Base-by-base conservation (phyloP, 2,329 filamentous ascomycete genomes). In the Ophidiomyces ophidiicola region DNA sequence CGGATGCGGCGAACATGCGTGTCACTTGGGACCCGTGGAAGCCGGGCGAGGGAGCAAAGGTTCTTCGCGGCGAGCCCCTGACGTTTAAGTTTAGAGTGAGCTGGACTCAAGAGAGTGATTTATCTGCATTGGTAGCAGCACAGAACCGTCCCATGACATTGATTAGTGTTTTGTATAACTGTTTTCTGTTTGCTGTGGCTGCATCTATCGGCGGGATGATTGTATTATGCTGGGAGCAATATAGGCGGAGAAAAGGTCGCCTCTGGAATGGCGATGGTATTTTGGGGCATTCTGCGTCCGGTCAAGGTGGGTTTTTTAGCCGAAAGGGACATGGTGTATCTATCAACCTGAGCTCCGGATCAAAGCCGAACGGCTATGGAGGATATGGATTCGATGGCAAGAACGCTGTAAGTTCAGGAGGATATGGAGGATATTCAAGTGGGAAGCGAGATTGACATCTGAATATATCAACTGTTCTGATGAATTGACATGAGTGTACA, bases 61-160 rank as follows among this genome's bases (percentile, higher is more conserved):
- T 94, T 33, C 75, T 94, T 21, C 93, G 94, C 47, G 87, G 88
- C 8, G 87, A 96, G 59, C 74, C 81, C 4, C 60, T 96, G 42
- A 80, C 82, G 0, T 67, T 96, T 50, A 71, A 69, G 31, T 82
- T 96, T 53, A 81, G 76, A 28, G 79, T 96, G 10, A 69, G 84
- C 31, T 96, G 90, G 90, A 47, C 66, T 34, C 54, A 65, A 37
- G 58, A 64, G 5, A 57, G 57, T n/a, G 51, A 55, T 24, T 53
- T 59, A 1, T 55, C 60, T 44, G 54, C 55, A 12, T 57, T 56
- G 54, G 57, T 52, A 20, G 44, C 52, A 33, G 39, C 46, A 4
- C 47, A 46, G 21, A 12, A 12, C n/a, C 11, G 29, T 15, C 14
- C 30, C 29, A 8, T 41, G 41, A 11, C 34, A 33, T 2, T 23